Evolutionary conservation across 2,329 filamentous ascomycete genomes (phyloP), one percentile per base, ranked within the genome.

Genomic region (Verticillium isaacii): DNA sequence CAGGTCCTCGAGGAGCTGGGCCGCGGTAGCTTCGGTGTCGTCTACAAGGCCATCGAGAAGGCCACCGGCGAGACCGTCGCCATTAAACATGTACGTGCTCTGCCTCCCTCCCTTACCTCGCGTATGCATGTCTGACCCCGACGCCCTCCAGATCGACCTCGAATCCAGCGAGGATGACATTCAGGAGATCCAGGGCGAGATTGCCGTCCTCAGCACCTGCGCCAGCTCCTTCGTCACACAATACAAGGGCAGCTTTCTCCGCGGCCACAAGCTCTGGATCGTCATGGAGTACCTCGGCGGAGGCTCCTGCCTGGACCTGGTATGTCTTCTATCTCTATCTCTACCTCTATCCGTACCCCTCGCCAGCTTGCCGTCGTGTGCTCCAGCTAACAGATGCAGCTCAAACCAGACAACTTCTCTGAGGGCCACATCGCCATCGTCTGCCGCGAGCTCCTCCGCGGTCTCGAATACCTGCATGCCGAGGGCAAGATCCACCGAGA

Each of bases 91-190:
- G 93, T 95, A 82, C 72, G 90, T 78, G 52, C 57, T 56, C 12
- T 32, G n/a, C 45, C 39, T 52, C 63, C 23, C 34, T 32, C 14
- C 41, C 29, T 23, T 15, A 14, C 23, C 57, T 9, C 39, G 25
- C 29, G 8, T 25, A 5, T 15, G 8, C 32, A 32, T 32, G 8
- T 29, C 23, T 57, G 8, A 54, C 41, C 37, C 29, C 12, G 23
- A 41, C 25, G 39, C 45, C 54, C 55, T 25, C 45, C 74, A 98
- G 93, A 98, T 99, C 75, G 95, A 99, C 75, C 91, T 99, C 72
- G 95, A 99, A 78, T 96, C 94, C 62, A 98, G 93, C 80, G 94
- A 96, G 76, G 95, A 99, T 78, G 95, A 99, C 73, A 97, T 99
- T 63, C 90, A 93, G 75, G 95, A 99, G 73, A 98, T 99, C 62